These are phyloP conservation scores for Geoglossum glabrum DNA, from an alignment of 495 filamentous ascomycete species.

Conservation along the genomic window DNA sequence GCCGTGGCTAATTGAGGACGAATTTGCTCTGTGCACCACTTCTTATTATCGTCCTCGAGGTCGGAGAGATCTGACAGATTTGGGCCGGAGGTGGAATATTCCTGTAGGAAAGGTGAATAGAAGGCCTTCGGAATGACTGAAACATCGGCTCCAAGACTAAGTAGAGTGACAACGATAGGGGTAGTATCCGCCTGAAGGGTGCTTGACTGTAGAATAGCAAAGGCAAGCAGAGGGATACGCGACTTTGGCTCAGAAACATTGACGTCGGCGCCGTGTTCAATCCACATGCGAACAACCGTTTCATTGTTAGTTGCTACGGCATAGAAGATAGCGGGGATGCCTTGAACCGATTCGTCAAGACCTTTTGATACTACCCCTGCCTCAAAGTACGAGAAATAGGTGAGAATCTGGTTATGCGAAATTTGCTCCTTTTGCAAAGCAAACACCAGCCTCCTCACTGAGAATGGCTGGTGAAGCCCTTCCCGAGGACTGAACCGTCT, in stretches of 20 bases:
- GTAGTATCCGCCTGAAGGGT: constrained; percentile 15
- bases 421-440: not conserved
- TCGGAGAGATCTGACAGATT: constrained; percentile 4
- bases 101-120: constrained; percentile 13
- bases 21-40: constrained; percentile 13
- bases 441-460: not conserved
- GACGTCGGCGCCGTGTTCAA: constrained; percentile 19
- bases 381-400: constrained; percentile 14
- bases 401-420: not conserved
- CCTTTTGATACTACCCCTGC: constrained; percentile 5
- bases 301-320: constrained; percentile 22
- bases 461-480: not conserved
- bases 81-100: constrained; percentile 5
- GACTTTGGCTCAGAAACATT: constrained; percentile 12
- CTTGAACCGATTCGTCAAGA: constrained; percentile 16
- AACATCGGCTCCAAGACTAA: constrained; percentile 21
- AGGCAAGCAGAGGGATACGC: constrained; percentile 22
- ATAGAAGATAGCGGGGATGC: constrained; percentile 26
- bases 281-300: constrained; percentile 18
- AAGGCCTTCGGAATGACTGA: constrained; percentile 19
- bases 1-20: constrained; percentile 14
- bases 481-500: no score
- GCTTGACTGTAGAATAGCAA: not conserved
- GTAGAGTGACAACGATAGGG: constrained; percentile 16
- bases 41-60: constrained; percentile 4